Evolutionary conservation across 352 stramenopile species (phyloP).

Genomic region (Pythium myriotylum): DNA sequence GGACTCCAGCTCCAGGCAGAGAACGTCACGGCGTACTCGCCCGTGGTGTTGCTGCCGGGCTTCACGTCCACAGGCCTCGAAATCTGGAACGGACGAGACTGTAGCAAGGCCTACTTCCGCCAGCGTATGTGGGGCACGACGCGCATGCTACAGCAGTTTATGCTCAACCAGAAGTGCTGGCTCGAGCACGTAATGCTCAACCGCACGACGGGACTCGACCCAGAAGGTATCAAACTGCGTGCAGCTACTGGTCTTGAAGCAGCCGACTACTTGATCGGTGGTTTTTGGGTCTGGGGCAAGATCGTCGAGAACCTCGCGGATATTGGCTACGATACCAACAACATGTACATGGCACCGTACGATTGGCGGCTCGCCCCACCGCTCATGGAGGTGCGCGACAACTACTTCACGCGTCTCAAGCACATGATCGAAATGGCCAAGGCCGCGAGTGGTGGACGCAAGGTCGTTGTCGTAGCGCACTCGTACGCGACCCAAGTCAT

Average conservation of each 20-base stretch:
- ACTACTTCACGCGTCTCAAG: slow-evolving; percentile 94
- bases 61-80: slow-evolving; percentile 95
- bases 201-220: slow-evolving; percentile 88
- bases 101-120: slow-evolving; percentile 87
- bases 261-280: slow-evolving; percentile 93
- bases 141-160: slow-evolving; percentile 88
- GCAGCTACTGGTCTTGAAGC: slow-evolving; percentile 89
- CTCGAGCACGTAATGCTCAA: slow-evolving; percentile 93
- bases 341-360: slow-evolving; percentile 88
- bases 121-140: slow-evolving; percentile 93
- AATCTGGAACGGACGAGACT: slow-evolving; percentile 92
- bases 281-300: slow-evolving; percentile 95
- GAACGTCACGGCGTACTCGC: slow-evolving; percentile 60
- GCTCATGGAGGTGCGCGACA: slow-evolving; percentile 76
- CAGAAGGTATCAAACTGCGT: slow-evolving; percentile 74
- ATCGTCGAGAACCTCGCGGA: slow-evolving; percentile 90
- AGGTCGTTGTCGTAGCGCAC: slow-evolving; percentile 93
- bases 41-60: slow-evolving; percentile 91
- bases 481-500: slow-evolving; percentile 92
- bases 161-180: slow-evolving; percentile 92
- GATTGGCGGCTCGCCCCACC: slow-evolving; percentile 84
- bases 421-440: slow-evolving; percentile 91
- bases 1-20: slow-evolving; percentile 51
- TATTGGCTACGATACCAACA: slow-evolving; percentile 93
- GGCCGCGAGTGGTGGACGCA: slow-evolving; percentile 62